phyloP scores from a whole-genome alignment of 2,329 filamentous ascomycete species.

The Fulvia fulva region DNA sequence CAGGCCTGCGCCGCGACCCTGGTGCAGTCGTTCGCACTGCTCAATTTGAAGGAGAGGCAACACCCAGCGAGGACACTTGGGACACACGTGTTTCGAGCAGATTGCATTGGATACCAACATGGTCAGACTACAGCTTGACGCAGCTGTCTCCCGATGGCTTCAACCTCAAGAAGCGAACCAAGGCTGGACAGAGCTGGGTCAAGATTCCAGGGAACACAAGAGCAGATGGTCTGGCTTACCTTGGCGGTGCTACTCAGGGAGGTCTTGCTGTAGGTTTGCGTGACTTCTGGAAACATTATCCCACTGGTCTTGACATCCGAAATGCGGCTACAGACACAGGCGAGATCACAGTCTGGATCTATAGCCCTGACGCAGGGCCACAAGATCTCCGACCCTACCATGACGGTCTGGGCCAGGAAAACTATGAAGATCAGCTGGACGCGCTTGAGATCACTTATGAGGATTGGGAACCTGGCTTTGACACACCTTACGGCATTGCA shows the following conservation, averaged over 20 bases:
- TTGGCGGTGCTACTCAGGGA: slow-evolving; percentile 55
- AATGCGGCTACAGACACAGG: slow-evolving; percentile 50
- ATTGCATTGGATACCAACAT: slow-evolving; percentile 55
- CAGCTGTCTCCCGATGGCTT: slow-evolving; percentile 61
- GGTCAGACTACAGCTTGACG: slow-evolving; percentile 55
- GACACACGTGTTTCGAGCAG: slow-evolving; percentile 27
- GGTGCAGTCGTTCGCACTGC: slow-evolving; percentile 46
- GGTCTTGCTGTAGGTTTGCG: slow-evolving; percentile 48
- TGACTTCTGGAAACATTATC: slow-evolving; percentile 61
- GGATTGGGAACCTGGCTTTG: slow-evolving; percentile 55
- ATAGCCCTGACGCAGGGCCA: slow-evolving; percentile 53
- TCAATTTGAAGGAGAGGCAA: slow-evolving; percentile 48
- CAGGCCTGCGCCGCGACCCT: slow-evolving; percentile 56
- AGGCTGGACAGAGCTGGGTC: slow-evolving; percentile 55
- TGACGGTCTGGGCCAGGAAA: slow-evolving; percentile 54
- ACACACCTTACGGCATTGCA: slow-evolving; percentile 56
- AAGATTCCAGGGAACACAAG: slow-evolving; percentile 55
- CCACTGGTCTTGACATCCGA: slow-evolving; percentile 54
- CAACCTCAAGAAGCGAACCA: slow-evolving; percentile 57
- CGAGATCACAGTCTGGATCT: slow-evolving; percentile 57
- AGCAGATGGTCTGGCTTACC: slow-evolving; percentile 55
- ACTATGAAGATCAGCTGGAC: slow-evolving; percentile 56
- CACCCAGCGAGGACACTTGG: slow-evolving; percentile 47
- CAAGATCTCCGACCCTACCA: slow-evolving; percentile 57
- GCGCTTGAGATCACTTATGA: slow-evolving; percentile 62